Percentiles rank a stretch among this genome's conserved stretches.
phyloP scores from a whole-genome alignment of 2,329 filamentous ascomycete genomes.

The Rutstroemia sp. region DNA sequence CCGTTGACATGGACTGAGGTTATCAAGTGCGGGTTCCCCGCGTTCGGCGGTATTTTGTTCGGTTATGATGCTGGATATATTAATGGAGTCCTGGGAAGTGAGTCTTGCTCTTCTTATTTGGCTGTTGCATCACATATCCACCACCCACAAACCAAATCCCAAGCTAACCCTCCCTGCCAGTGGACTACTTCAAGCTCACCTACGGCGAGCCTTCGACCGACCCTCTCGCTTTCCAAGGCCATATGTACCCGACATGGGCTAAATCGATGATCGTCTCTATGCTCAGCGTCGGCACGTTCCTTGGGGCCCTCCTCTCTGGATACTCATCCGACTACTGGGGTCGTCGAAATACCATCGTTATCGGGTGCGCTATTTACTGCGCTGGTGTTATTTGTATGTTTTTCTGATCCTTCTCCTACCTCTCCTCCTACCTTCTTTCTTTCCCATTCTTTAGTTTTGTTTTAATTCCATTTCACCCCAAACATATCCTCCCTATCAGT shows the following conservation, averaged over 20 bases:
- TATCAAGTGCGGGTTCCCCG: slow-evolving; percentile 60
- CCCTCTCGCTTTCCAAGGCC: slow-evolving; percentile 12
- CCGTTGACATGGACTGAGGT: slow-evolving; percentile 62
- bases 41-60: slow-evolving; percentile 50
- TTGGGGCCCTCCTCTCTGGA: slow-evolving; percentile 43
- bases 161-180: neutral
- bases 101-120: slow-evolving; percentile 22
- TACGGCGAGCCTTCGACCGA: neutral
- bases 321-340: slow-evolving; percentile 34
- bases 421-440: too few relatives aligned
- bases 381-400: slow-evolving; percentile 13
- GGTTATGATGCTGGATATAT: slow-evolving; percentile 75
- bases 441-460: too few relatives aligned
- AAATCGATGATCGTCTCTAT: slow-evolving; percentile 60
- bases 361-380: slow-evolving; percentile 19
- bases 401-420: too few relatives aligned
- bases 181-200: slow-evolving; percentile 5
- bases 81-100: slow-evolving; percentile 52
- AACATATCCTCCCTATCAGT: too few relatives aligned
- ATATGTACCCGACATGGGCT: slow-evolving; percentile 48
- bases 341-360: slow-evolving; percentile 20
- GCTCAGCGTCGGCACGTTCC: slow-evolving; percentile 72
- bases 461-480: too few relatives aligned
- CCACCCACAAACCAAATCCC: neutral
- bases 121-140: neutral